Conservation (phyloP, 306 rosid species). For the Canavalia gladiata region DNA sequence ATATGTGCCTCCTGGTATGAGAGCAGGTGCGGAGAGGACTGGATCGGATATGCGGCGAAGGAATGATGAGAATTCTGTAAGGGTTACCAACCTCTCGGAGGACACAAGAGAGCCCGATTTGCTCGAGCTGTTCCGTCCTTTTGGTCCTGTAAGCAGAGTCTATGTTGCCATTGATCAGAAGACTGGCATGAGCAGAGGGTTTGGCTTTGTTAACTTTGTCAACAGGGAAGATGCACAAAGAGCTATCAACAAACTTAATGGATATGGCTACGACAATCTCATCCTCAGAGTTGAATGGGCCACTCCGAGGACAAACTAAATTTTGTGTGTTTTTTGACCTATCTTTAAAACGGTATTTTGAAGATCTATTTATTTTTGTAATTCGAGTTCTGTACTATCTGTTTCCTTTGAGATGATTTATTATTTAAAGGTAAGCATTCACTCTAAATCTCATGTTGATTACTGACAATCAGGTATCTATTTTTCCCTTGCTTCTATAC, state of each 20-base stretch:
- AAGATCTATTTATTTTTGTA: constrained; percentile 38
- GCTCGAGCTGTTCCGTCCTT: constrained; percentile 95
- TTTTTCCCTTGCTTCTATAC: constrained; percentile 17
- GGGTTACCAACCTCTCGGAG: constrained; percentile 96
- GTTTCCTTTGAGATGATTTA: constrained; percentile 21
- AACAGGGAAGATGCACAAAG: constrained; percentile 95
- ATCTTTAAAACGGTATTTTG: constrained; percentile 8
- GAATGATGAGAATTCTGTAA: constrained; percentile 93
- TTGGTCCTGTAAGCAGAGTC: constrained; percentile 89
- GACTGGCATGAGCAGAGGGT: constrained; percentile 90
- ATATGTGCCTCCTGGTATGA: constrained; percentile 86
- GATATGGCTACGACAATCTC: constrained; percentile 89
- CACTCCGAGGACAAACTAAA: constrained; percentile 56
- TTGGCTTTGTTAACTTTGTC: constrained; percentile 95
- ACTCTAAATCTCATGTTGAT: constrained; percentile 14
- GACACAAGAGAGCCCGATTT: constrained; percentile 94
- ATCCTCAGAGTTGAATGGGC: constrained; percentile 68
- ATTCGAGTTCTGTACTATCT: not conserved
- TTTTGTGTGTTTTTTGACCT: not conserved
- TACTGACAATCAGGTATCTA: not conserved
- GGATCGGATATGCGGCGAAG: constrained; percentile 91
- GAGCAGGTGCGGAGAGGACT: constrained; percentile 78
- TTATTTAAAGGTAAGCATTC: not conserved
- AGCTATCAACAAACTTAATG: constrained; percentile 92
- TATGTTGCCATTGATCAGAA: constrained; percentile 93